phyloP scores from a whole-genome alignment of 768 basidiomycete species.

The Pleurotus sapidus region DNA sequence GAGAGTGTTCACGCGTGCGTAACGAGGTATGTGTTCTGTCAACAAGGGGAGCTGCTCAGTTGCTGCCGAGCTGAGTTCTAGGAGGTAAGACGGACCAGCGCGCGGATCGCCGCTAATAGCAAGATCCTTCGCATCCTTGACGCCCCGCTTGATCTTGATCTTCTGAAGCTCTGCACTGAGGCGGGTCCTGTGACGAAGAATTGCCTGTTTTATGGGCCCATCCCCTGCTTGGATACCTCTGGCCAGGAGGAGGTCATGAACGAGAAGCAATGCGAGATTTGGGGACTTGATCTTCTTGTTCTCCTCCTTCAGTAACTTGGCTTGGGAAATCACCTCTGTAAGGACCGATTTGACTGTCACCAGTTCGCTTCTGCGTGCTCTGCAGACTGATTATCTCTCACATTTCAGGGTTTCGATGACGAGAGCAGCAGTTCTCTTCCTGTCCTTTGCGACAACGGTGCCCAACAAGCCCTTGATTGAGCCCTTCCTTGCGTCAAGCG shows the following conservation, averaged over 20 bases:
- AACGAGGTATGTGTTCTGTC: slow-evolving; percentile 74
- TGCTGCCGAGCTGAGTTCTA: slow-evolving; percentile 2
- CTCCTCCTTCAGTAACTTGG: slow-evolving; percentile 73
- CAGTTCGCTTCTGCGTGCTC: not conserved
- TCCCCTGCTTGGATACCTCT: slow-evolving; percentile 88
- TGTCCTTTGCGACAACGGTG: slow-evolving; percentile 67
- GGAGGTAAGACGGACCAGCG: slow-evolving; percentile 44
- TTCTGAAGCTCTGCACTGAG: slow-evolving; percentile 84
- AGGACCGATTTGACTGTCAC: slow-evolving; percentile 75
- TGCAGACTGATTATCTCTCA: slow-evolving; percentile 32
- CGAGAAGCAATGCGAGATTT: slow-evolving; percentile 80
- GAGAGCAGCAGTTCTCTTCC: slow-evolving; percentile 79
- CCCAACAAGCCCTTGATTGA: slow-evolving; percentile 85
- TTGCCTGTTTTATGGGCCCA: slow-evolving; percentile 85
- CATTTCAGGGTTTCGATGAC: slow-evolving; percentile 97
- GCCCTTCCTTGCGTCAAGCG: slow-evolving; percentile 85
- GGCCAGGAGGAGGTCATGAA: slow-evolving; percentile 81
- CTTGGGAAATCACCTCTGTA: slow-evolving; percentile 60
- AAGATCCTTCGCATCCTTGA: slow-evolving; percentile 59
- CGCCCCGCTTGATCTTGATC: slow-evolving; percentile 76
- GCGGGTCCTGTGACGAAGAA: slow-evolving; percentile 87
- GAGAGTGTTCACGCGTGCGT: slow-evolving; percentile 79
- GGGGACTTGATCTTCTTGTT: slow-evolving; percentile 69
- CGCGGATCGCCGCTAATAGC: slow-evolving; percentile 53
- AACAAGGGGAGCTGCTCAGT: slow-evolving; percentile 10